Evolutionary conservation across 371 early-diverging fungal species (phyloP), one percentile per base, ranked within the genome.

Genomic region (Mucor piriformis): DNA sequence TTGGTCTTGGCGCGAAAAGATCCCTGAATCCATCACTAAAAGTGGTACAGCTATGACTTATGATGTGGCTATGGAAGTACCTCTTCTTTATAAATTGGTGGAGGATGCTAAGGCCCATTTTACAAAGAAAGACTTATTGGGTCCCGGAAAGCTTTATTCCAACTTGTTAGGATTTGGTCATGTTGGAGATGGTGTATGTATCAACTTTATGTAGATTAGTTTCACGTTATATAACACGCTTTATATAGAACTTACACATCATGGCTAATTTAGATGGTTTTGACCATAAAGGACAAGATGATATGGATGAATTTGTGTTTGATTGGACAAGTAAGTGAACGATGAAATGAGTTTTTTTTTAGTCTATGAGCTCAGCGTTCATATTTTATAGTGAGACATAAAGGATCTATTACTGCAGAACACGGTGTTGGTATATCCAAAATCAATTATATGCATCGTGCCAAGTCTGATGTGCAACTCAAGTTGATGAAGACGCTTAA

Each of bases 291-390:
- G n/a, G 67, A 72, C 40, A 70, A 83, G 34, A 84, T 2, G 59
- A 83, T 3, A 76, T 97, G 38, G 98, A 98, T 73, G 92, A 95
- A 34, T 94, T 73, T 67, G 83, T 97, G 2, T 97, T 92, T 68
- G 89, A 94, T 66, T 90, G 90, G 88, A 50, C 67, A 70, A 38
- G 61, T 63, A 63, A 63, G 54, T 25, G 6, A n/a, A n/a, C n/a
- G n/a, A n/a, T n/a, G n/a, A n/a, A n/a, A n/a, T n/a, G n/a, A 24
- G 12, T 11, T n/a, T 34, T 34, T 7, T 34, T 34, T 12, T 16
- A 29, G 24, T 12, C n/a, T 50, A 29, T 12, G n/a, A n/a, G n/a
- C n/a, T n/a, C n/a, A n/a, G n/a, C n/a, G n/a, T n/a, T n/a, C n/a
- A n/a, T n/a, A n/a, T n/a, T n/a, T 29, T 23, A 29, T 48, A 46